These are phyloP conservation scores for Globisporangium carolinianum DNA, from an alignment of 352 stramenopile genomes.

Conservation along the genomic window DNA sequence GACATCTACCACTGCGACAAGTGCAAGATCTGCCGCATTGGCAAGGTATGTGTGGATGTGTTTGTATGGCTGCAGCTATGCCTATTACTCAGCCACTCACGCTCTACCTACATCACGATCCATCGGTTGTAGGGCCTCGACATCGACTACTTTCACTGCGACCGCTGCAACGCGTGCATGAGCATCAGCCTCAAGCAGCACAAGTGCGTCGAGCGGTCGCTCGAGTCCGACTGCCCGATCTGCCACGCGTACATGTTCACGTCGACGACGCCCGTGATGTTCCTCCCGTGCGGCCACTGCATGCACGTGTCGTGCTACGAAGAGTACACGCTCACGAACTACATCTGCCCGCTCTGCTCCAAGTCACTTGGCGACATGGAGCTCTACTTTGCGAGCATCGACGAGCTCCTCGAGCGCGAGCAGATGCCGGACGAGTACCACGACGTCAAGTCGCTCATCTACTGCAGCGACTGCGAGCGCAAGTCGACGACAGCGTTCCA, in stretches of 20 bases:
- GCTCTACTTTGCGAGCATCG: constrained; percentile 81
- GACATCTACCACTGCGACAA: constrained; percentile 98
- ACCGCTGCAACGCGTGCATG: constrained; percentile 97
- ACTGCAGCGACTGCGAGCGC: constrained; percentile 82
- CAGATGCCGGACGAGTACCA: constrained; percentile 76
- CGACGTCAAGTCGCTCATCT: constrained; percentile 67
- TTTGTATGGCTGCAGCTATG: not conserved
- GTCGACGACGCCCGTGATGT: constrained; percentile 92
- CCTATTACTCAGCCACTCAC: not conserved
- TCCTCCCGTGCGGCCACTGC: constrained; percentile 93
- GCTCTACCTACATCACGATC: not conserved
- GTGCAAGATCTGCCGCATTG: constrained; percentile 96
- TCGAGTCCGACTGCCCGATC: constrained; percentile 94
- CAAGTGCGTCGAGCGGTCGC: constrained; percentile 92
- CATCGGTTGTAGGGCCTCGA: constrained; percentile 63
- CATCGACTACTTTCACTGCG: constrained; percentile 98
- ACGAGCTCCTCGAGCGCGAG: constrained; percentile 74
- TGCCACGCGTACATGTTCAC: constrained; percentile 95
- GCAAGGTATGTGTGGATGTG: constrained; percentile 38
- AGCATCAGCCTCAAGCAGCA: constrained; percentile 87
- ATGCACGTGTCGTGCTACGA: constrained; percentile 96
- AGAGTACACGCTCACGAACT: constrained; percentile 91
- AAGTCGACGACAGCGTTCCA: constrained; percentile 81
- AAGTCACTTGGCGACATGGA: constrained; percentile 94
- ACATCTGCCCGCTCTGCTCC: constrained; percentile 93